Conservation (phyloP, 1,139 yeast genomes). For the Candida labiduridarum region DNA sequence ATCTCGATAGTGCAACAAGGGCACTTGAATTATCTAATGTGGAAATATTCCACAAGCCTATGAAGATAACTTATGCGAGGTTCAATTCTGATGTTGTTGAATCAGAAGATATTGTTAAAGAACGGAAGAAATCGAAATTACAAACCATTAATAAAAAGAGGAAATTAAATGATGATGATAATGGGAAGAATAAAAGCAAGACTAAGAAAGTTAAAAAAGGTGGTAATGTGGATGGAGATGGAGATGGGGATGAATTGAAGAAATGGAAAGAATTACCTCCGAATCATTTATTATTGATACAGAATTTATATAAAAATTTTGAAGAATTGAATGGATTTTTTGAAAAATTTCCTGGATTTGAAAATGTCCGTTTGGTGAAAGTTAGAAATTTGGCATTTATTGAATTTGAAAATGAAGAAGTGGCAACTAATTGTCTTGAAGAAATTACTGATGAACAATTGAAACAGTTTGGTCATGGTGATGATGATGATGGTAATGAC, state of each 20-base stretch:
- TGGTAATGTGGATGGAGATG: constrained; percentile 5
- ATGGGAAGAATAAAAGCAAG: constrained; percentile 21
- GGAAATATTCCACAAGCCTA: constrained; percentile 55
- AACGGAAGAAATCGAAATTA: neutral
- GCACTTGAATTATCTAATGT: constrained; percentile 53
- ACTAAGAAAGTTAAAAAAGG: constrained; percentile 19
- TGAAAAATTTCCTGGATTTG: constrained; percentile 55
- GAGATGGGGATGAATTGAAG: constrained; percentile 16
- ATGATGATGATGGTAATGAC: constrained; percentile 1
- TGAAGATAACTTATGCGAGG: constrained; percentile 48
- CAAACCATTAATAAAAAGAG: constrained; percentile 15
- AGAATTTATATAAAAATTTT: constrained; percentile 44
- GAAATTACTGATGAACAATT: constrained; percentile 12
- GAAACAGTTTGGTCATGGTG: constrained; percentile 23
- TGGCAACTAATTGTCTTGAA: constrained; percentile 29
- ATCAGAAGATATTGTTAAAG: constrained; percentile 14
- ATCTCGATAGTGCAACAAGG: constrained; percentile 41
- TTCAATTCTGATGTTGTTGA: constrained; percentile 46
- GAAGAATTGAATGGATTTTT: constrained; percentile 46
- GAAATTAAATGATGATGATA: constrained; percentile 22
- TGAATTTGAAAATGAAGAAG: constrained; percentile 62
- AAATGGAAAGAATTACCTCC: constrained; percentile 56
- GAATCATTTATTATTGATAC: constrained; percentile 68
- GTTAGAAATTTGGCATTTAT: constrained; percentile 76
- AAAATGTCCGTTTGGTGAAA: constrained; percentile 66